phyloP scores from a whole-genome alignment of 768 basidiomycete genomes.

The Leccinum fibrillosum region DNA sequence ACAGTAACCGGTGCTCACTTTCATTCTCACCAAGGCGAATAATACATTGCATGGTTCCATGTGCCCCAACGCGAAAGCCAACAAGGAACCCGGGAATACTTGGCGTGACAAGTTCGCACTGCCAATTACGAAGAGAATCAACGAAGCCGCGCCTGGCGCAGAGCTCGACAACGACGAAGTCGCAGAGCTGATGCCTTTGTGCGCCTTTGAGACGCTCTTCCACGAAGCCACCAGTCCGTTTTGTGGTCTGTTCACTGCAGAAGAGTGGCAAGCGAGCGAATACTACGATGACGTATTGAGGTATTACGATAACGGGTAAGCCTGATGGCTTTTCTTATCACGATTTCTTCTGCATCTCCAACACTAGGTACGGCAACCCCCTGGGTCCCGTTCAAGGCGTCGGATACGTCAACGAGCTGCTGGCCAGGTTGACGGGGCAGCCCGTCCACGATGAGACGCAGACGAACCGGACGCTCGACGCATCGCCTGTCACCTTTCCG shows the following conservation, averaged over 20 bases:
- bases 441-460: slow-evolving; percentile 70
- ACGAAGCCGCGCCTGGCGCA: slow-evolving; percentile 58
- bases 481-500: slow-evolving; percentile 67
- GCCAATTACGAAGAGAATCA: slow-evolving; percentile 56
- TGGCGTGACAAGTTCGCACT: slow-evolving; percentile 59
- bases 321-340: neutral
- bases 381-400: slow-evolving; percentile 80
- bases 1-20: neutral
- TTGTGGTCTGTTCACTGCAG: slow-evolving; percentile 61
- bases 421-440: slow-evolving; percentile 68
- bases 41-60: slow-evolving; percentile 64
- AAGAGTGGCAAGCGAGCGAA: slow-evolving; percentile 66
- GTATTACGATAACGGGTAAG: slow-evolving; percentile 74
- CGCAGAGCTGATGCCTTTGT: slow-evolving; percentile 63
- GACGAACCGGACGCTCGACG: slow-evolving; percentile 72
- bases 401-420: slow-evolving; percentile 83
- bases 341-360: neutral
- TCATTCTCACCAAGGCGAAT: slow-evolving; percentile 41
- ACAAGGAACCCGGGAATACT: slow-evolving; percentile 39
- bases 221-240: slow-evolving; percentile 54
- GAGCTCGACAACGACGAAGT: slow-evolving; percentile 54
- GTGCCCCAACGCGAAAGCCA: slow-evolving; percentile 55
- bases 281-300: slow-evolving; percentile 73
- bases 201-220: slow-evolving; percentile 72
- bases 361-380: slow-evolving; percentile 57